Conservation (phyloP, 2,329 filamentous ascomycete species). For the Parascedosporium putredinis region DNA sequence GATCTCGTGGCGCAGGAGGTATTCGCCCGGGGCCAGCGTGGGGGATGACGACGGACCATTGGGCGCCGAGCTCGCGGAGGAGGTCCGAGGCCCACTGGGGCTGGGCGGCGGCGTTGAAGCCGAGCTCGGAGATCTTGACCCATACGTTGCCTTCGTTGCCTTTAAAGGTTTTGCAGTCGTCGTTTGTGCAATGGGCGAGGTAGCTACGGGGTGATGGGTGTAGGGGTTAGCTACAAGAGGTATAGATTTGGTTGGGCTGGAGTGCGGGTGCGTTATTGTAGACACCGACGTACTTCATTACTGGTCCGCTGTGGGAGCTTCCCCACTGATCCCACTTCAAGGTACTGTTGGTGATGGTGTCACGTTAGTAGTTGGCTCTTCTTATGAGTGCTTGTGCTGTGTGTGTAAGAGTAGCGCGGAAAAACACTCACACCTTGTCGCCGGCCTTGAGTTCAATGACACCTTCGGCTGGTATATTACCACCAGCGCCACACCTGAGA, state of each 20-base stretch:
- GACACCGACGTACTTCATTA: slow-evolving; percentile 7
- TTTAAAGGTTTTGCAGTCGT: slow-evolving; percentile 6
- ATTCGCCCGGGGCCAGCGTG: slow-evolving; percentile 36
- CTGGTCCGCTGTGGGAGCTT: slow-evolving; percentile 4
- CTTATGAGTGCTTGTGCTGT: no score
- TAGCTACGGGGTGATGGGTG: background rate
- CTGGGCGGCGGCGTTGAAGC: slow-evolving; percentile 23
- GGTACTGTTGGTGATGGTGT: background rate
- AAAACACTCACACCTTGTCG: slow-evolving; percentile 6
- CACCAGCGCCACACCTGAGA: slow-evolving; percentile 1
- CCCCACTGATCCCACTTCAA: slow-evolving; percentile 6
- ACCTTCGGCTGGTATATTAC: slow-evolving; percentile 1
- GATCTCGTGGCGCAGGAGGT: slow-evolving; percentile 44
- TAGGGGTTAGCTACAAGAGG: no score
- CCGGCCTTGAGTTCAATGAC: slow-evolving; percentile 4
- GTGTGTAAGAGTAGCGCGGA: no score
- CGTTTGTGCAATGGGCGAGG: slow-evolving; percentile 2
- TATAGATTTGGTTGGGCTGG: no score
- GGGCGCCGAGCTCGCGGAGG: slow-evolving; percentile 38
- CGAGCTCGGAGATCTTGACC: slow-evolving; percentile 31
- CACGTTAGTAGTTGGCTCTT: no score
- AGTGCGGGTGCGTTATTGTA: no score
- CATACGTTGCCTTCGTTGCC: slow-evolving; percentile 25
- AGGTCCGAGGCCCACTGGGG: slow-evolving; percentile 28
- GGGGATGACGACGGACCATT: slow-evolving; percentile 38